phyloP scores from a whole-genome alignment of 73 alveolate genomes.

The Paramecium sexaurelia region DNA sequence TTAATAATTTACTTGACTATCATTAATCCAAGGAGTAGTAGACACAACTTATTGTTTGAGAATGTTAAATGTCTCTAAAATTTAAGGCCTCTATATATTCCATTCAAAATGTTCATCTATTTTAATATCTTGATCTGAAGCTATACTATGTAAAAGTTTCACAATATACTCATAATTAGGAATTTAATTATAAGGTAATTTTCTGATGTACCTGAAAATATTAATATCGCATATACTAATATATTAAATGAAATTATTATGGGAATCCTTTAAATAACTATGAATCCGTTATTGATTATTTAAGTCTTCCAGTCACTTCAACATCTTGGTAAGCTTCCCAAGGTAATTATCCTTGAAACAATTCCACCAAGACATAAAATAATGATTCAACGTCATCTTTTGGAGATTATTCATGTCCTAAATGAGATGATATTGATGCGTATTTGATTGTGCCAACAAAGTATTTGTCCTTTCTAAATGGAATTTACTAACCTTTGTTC shows the following conservation, averaged over 20 bases:
- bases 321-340: conserved; percentile 60
- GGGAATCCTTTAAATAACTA: neutral
- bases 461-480: conserved; percentile 49
- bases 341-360: conserved; percentile 63
- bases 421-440: conserved; percentile 69
- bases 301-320: neutral
- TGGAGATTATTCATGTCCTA: conserved; percentile 60
- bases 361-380: conserved; percentile 63
- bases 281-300: neutral
- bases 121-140: neutral
- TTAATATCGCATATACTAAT: neutral
- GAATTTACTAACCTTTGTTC: neutral
- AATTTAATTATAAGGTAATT: neutral
- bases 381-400: conserved; percentile 76
- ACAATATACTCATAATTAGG: neutral
- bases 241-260: neutral
- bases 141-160: neutral
- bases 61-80: neutral
- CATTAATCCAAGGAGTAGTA: neutral
- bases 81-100: neutral
- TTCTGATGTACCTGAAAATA: neutral
- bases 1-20: neutral
- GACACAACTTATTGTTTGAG: neutral
- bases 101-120: neutral
- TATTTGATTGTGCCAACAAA: conserved; percentile 68